Conservation (phyloP, 345 rosid genomes). For the Eucalyptus globulus region DNA sequence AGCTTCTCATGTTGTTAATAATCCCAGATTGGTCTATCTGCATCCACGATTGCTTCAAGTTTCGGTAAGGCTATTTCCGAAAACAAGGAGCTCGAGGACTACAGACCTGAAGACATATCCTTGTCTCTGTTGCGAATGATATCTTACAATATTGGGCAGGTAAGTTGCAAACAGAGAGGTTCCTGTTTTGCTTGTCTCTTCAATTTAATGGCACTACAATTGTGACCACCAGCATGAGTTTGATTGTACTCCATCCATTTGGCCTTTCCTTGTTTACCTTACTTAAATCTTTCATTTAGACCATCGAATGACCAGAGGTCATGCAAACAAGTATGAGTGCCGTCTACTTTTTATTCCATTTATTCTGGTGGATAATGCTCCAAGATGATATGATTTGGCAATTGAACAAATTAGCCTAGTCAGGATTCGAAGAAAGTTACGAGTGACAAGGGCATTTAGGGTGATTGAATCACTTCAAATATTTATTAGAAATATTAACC, state of each 20-base stretch:
- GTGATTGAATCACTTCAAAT: background rate
- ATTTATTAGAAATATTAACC: background rate
- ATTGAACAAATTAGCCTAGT: background rate
- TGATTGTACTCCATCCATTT: background rate
- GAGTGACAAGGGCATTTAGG: background rate
- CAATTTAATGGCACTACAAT: background rate
- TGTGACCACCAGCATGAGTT: background rate
- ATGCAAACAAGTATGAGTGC: background rate
- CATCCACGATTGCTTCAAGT: conserved; percentile 97
- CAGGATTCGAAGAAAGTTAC: background rate
- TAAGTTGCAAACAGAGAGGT: conserved; percentile 3
- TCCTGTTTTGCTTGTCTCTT: background rate
- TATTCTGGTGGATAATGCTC: background rate
- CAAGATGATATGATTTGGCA: background rate
- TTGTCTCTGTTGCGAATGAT: conserved; percentile 97
- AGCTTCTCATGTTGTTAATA: background rate
- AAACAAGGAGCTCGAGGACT: conserved; percentile 82
- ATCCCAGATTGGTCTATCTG: conserved; percentile 85
- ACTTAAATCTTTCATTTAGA: background rate
- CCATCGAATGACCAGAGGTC: background rate
- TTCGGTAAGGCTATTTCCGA: conserved; percentile 96
- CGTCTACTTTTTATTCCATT: background rate
- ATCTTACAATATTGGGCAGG: conserved; percentile 98
- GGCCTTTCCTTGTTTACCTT: background rate
- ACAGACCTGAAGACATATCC: conserved; percentile 96